These are phyloP conservation scores for Globisporangium camurandrum DNA, from an alignment of 352 stramenopile genomes.

Conservation along the genomic window DNA sequence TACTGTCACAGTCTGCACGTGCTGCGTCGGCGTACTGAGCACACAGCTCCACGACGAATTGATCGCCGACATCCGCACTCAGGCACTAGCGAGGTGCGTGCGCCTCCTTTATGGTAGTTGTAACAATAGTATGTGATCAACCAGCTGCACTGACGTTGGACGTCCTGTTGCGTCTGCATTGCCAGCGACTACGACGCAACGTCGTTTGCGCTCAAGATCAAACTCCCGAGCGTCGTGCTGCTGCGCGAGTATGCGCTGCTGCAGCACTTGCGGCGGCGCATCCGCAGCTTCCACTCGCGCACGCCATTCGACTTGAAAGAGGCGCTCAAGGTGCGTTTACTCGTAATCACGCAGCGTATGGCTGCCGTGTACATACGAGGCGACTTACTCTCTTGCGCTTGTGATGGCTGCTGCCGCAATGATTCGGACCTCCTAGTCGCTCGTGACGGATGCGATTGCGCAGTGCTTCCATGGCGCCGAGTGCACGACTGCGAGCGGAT, in stretches of 20 bases:
- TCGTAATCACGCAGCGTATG: neutral
- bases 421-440: no score
- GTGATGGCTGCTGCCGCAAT: no score
- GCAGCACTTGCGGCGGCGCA: slow-evolving; percentile 34
- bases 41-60: slow-evolving; percentile 33
- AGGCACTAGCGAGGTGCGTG: slow-evolving; percentile 24
- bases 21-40: slow-evolving; percentile 62
- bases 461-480: slow-evolving; percentile 32
- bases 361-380: neutral
- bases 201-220: slow-evolving; percentile 73
- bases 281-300: slow-evolving; percentile 26
- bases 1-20: slow-evolving; percentile 39
- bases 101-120: no score
- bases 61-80: slow-evolving; percentile 30
- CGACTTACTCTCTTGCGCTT: neutral
- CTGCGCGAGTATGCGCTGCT: slow-evolving; percentile 72
- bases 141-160: no score
- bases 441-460: slow-evolving; percentile 40
- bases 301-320: slow-evolving; percentile 68
- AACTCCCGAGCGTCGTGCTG: slow-evolving; percentile 68
- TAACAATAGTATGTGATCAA: no score
- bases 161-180: no score
- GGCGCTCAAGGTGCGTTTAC: slow-evolving; percentile 55
- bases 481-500: slow-evolving; percentile 54
- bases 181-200: slow-evolving; percentile 54